Percentiles rank a stretch among this genome's conserved stretches.
Evolutionary conservation across 495 filamentous ascomycete genomes (phyloP).

Genomic region (Cercophora samala): DNA sequence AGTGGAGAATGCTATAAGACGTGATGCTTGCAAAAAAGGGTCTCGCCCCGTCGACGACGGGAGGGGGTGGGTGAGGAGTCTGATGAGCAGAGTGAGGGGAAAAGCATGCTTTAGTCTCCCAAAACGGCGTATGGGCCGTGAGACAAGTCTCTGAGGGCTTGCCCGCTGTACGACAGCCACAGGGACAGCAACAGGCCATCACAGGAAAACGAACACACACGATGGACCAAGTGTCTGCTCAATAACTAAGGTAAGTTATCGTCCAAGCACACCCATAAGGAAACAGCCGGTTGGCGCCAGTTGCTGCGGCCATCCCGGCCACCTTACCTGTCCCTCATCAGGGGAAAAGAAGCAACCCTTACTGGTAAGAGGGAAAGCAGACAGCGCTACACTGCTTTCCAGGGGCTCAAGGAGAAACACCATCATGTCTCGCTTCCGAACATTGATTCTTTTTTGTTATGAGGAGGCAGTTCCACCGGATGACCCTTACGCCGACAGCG

Average conservation of each 20-base stretch:
- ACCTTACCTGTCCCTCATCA: constrained; percentile 13
- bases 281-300: constrained; percentile 23
- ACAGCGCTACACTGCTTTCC: neutral
- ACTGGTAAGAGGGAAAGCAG: neutral
- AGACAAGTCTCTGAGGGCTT: neutral
- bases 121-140: constrained; percentile 10
- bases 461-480: neutral
- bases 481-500: constrained; percentile 8
- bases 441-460: neutral
- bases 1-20: constrained; percentile 2
- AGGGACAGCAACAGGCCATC: neutral
- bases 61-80: neutral
- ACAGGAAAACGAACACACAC: neutral
- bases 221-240: neutral
- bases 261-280: constrained; percentile 2
- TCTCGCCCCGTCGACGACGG: constrained; percentile 4
- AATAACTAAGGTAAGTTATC: neutral
- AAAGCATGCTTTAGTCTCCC: constrained; percentile 4
- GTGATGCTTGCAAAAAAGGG: constrained; percentile 5
- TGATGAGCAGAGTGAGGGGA: neutral
- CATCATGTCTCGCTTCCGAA: neutral
- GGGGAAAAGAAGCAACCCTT: constrained; percentile 14
- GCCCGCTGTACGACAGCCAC: constrained; percentile 3
- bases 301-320: constrained; percentile 23
- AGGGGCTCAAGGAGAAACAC: constrained; percentile 4